Evolutionary conservation across 768 basidiomycete species (phyloP).

Genomic region (Botryobasidium botryosum): DNA sequence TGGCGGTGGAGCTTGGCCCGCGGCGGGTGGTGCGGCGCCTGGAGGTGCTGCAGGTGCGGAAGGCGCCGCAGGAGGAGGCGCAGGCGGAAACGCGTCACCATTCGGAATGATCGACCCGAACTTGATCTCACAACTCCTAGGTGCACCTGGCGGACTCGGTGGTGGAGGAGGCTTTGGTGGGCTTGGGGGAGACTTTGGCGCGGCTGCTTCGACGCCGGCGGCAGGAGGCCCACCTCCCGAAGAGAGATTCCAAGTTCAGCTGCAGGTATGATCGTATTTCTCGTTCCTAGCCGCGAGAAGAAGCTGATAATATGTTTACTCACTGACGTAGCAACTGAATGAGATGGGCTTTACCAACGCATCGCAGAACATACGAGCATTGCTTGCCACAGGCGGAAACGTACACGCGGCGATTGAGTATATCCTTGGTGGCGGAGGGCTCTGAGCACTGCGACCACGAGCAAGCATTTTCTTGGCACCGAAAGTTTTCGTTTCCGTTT

Average conservation of each 20-base stretch:
- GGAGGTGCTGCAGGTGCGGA: neutral
- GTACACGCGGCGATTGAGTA: slow-evolving; percentile 88
- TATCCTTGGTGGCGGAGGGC: slow-evolving; percentile 65
- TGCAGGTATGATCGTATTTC: slow-evolving; percentile 35
- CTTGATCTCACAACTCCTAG: slow-evolving; percentile 27
- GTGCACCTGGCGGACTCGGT: slow-evolving; percentile 15
- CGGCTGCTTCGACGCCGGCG: slow-evolving; percentile 22
- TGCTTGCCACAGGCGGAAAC: slow-evolving; percentile 84
- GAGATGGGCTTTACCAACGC: slow-evolving; percentile 93
- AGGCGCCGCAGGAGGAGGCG: slow-evolving; percentile 4
- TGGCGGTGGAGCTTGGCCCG: neutral
- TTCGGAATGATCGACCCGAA: slow-evolving; percentile 26
- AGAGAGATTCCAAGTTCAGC: slow-evolving; percentile 79
- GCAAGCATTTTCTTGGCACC: no score
- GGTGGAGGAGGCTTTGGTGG: slow-evolving; percentile 18
- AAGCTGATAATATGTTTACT: neutral
- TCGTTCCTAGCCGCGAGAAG: neutral
- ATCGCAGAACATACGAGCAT: slow-evolving; percentile 72
- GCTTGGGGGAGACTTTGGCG: slow-evolving; percentile 15
- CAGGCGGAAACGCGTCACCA: slow-evolving; percentile 2
- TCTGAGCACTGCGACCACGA: slow-evolving; percentile 21
- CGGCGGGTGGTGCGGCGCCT: no score
- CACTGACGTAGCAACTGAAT: slow-evolving; percentile 52
- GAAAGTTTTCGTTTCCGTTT: no score
- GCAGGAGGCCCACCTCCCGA: slow-evolving; percentile 63